Evolutionary conservation across 352 stramenopile species (phyloP), one percentile per base, ranked within the genome.

Genomic region (Aphanomyces cochlioides): DNA sequence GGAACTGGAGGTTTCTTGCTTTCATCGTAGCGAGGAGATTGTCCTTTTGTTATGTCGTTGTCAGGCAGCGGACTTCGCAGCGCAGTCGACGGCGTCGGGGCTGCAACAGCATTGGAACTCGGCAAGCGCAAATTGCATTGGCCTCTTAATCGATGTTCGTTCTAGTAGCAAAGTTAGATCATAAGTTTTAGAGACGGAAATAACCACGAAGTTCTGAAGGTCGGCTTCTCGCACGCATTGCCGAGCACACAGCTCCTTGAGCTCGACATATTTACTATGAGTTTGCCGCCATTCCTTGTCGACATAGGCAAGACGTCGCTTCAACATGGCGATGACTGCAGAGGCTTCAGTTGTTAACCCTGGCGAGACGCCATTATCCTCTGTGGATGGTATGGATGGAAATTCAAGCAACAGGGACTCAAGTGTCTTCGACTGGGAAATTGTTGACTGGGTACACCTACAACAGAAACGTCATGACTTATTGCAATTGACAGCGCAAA

Each of bases 151-250:
- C 85, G 85, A 58, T 92, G 83, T 47, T 90, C 85, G 47, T 90
- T 90, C 50, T 58, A 58, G 7, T 10, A 8, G 3, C 45, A 53
- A 53, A n/a, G 45, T 53, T 28, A 28, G 28, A 28, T 2, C 28
- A 28, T 28, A 28, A 28, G 28, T 28, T 28, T 28, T 28, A 28
- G 28, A 28, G 28, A 28, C 28, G 28, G 28, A 28, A 58, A n/a
- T n/a, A 38, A 58, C 50, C 70, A 92, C 88, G 61, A 90, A 90
- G 54, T 90, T 92, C 67, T 90, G 85, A 37, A 92, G 43, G 66
- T 88, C 85, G 3, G 82, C 81, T 63, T 92, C 85, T 15, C 85
- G 82, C 53, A 92, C 83, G 17, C 83, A 92, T 69, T 92, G 83
- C 5, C 82, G 78, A 5, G 84, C 84, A 69, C 84, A 92, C 39